Base-by-base conservation (phyloP, 2,329 filamentous ascomycete species). In the Phialemonium atrogriseum region DNA sequence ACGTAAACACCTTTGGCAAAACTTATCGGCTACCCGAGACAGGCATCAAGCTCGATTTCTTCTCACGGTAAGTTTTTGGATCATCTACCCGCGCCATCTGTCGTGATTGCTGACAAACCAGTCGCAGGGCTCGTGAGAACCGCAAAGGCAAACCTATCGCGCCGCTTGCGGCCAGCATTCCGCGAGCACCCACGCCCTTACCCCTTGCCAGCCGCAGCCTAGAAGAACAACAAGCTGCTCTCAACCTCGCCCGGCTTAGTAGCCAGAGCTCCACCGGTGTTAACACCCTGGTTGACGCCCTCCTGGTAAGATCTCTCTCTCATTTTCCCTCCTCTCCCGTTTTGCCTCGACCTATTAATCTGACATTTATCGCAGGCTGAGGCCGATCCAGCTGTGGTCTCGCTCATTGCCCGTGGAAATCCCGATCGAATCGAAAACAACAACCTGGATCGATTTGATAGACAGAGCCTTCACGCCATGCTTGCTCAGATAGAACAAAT, bases 11-110 rank as follows among this genome's bases (percentile, higher is more conserved):
- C 11, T 79, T 75, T 48, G 81, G 80, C n/a, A 68, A 72, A 17
- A 61, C 75, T 14, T 79, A 80, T 52, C 73, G 73, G 37, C 57
- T 87, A 33, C 68, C 73, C 1, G 76, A 76, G 38, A 66, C 66
- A 46, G 77, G 77, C 21, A 66, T 87, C 43, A 70, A 81, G 46
- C 64, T 78, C 10, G 78, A 86, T 49, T 87, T 94, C 52, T 75
- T 94, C 29, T 62, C 72, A 37, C 64, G 68, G 72, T 77, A 54
- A 55, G 70, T 61, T 15, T 10, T 12, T 9, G 12, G 1, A 15
- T 12, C 20, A 8, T 8, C 20, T 22, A 22, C 20, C 8, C 20
- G 20, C 11, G 20, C 20, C 20, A n/a, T n/a, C 20, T 11, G 20
- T 11, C 20, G 8, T 11, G 8, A 22, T 22, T 10, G 10, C 8